A percentile compares a stretch with the other conserved stretches of the same genome.
These are phyloP conservation scores for Geotrichum aggregatum DNA, from an alignment of 1,139 yeast species.

Conservation along the genomic window DNA sequence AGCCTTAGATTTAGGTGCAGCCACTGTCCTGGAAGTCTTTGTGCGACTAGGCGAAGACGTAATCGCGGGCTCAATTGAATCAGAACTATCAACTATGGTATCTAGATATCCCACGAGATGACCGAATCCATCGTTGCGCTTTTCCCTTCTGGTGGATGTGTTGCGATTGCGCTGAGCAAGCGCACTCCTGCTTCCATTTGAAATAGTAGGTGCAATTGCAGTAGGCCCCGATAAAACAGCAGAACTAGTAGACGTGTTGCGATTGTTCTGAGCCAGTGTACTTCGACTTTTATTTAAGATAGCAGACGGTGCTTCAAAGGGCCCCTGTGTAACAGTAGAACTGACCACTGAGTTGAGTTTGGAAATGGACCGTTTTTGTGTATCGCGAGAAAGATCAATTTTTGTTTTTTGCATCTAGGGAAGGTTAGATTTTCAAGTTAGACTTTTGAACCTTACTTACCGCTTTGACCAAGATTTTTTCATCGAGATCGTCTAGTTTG, in stretches of 20 bases:
- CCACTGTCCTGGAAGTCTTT: not conserved
- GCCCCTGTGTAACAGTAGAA: not conserved
- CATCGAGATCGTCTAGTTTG: constrained; percentile 40
- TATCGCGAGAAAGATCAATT: constrained; percentile 13
- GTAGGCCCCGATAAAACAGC: not conserved
- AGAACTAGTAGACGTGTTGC: too few relatives aligned
- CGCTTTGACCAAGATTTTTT: constrained; percentile 13
- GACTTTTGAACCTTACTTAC: constrained; percentile 8
- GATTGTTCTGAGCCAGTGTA: not conserved
- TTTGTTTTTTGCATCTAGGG: constrained; percentile 19
- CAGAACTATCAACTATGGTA: constrained; percentile 12
- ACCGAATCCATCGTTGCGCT: constrained; percentile 9
- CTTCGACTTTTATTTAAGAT: constrained; percentile 1
- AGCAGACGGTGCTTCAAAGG: not conserved
- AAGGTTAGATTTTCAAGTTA: not conserved
- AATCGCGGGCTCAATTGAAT: not conserved
- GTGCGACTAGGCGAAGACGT: not conserved
- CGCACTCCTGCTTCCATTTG: constrained; percentile 2
- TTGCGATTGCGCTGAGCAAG: not conserved
- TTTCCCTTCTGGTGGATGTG: not conserved
- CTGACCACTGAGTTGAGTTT: not conserved
- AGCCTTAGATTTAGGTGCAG: constrained; percentile 5
- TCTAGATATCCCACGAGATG: constrained; percentile 10
- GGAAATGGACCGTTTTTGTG: constrained; percentile 12
- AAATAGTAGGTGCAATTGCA: not conserved